A percentile compares a stretch with the other conserved stretches of the same genome.
Conservation (phyloP, 1,139 yeast genomes). For the Petasospora fabianii region DNA sequence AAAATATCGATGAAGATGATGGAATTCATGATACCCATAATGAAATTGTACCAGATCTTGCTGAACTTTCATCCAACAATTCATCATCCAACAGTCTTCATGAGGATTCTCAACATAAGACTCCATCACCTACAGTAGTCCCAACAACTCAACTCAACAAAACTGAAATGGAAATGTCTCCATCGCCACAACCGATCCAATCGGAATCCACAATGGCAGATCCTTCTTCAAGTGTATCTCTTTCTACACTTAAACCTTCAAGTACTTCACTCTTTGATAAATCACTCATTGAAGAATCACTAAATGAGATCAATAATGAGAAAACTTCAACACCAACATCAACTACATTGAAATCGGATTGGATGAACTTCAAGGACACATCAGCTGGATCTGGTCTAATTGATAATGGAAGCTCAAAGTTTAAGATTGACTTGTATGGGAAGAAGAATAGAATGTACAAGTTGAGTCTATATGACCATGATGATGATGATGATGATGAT, state of each 20-base stretch:
- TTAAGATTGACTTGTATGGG: conserved; percentile 26
- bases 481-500: conserved; percentile 15
- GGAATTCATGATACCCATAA: conserved; percentile 14
- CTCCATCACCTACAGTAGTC: conserved; percentile 5
- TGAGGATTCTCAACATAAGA: conserved; percentile 9
- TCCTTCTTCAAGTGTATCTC: conserved; percentile 6
- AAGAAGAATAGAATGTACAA: conserved; percentile 23
- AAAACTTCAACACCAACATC: conserved; percentile 15
- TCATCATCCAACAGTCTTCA: conserved; percentile 23
- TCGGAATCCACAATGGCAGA: not conserved
- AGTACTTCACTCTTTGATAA: conserved; percentile 18
- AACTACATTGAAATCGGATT: conserved; percentile 10
- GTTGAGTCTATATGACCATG: conserved; percentile 21
- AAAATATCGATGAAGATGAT: conserved; percentile 27
- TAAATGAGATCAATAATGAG: conserved; percentile 14
- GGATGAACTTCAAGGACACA: conserved; percentile 14
- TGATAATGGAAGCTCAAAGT: conserved; percentile 9
- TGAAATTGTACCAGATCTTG: conserved; percentile 21
- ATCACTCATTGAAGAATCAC: conserved; percentile 23
- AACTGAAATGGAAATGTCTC: conserved; percentile 10
- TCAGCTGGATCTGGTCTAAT: not conserved
- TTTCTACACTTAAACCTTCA: conserved; percentile 10
- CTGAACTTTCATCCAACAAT: conserved; percentile 25
- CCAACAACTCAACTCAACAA: conserved; percentile 1
- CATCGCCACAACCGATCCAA: not conserved